Evolutionary conservation across 2,329 filamentous ascomycete species (phyloP).

Genomic region (Arthrobotrys sinensis): DNA sequence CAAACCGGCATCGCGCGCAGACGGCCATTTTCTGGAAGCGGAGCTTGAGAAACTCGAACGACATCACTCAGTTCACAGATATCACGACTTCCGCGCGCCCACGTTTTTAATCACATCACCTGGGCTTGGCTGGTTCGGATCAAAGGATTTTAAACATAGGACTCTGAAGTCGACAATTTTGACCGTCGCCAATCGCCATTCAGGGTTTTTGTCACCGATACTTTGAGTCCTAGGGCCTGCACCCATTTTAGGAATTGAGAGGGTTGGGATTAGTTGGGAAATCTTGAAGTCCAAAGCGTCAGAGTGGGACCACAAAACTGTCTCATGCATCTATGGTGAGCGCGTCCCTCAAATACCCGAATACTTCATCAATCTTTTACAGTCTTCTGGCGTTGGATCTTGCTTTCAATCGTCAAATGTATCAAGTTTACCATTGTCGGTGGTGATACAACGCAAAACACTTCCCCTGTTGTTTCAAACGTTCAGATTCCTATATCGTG

Average conservation of each 20-base stretch:
- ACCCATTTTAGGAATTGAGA: constrained; percentile 18
- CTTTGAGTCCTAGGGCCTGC: constrained; percentile 7
- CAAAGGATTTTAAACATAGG: constrained; percentile 10
- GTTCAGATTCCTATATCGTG: constrained; percentile 42
- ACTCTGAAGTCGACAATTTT: constrained; percentile 22
- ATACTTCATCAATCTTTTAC: constrained; percentile 44
- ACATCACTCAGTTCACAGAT: constrained; percentile 11
- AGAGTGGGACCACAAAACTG: constrained; percentile 40
- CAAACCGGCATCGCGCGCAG: constrained; percentile 16
- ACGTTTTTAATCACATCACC: constrained; percentile 31
- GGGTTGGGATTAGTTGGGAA: constrained; percentile 9
- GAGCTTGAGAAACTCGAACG: constrained; percentile 3
- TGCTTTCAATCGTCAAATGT: constrained; percentile 50
- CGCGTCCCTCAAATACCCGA: constrained; percentile 11
- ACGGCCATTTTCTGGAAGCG: constrained; percentile 18
- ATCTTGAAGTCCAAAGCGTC: constrained; percentile 37
- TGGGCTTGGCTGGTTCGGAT: constrained; percentile 10
- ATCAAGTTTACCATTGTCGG: constrained; percentile 45
- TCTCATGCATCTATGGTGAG: constrained; percentile 54
- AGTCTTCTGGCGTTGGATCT: constrained; percentile 38
- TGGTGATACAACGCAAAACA: constrained; percentile 49
- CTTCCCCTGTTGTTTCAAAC: constrained; percentile 54
- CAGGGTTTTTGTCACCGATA: constrained; percentile 25
- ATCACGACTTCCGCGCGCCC: constrained; percentile 15
- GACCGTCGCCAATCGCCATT: constrained; percentile 24